Percentiles rank a stretch among this genome's conserved stretches.
phyloP scores from a whole-genome alignment of 2,329 filamentous ascomycete species.

The Sarocladium strictum region DNA sequence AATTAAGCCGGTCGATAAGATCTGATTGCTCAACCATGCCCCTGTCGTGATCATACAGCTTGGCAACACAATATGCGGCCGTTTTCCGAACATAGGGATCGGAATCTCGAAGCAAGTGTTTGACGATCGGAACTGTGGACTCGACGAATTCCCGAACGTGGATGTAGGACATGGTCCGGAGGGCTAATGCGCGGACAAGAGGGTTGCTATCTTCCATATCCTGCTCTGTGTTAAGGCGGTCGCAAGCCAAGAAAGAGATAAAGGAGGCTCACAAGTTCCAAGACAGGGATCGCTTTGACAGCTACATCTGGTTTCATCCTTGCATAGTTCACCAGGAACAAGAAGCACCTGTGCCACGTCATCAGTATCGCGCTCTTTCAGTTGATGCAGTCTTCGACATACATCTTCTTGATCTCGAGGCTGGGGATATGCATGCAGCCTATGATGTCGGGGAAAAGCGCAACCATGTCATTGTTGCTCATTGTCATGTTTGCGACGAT shows the following conservation, averaged over 20 bases:
- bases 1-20: conserved; percentile 85
- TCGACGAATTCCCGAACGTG: conserved; percentile 95
- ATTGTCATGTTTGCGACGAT: conserved; percentile 99
- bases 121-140: conserved; percentile 78
- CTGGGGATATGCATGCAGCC: conserved; percentile 91
- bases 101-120: conserved; percentile 72
- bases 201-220: conserved; percentile 94
- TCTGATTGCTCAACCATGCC: conserved; percentile 85
- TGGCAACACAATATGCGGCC: conserved; percentile 91
- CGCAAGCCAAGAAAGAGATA: not conserved
- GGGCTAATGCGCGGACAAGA: conserved; percentile 81
- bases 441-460: conserved; percentile 91
- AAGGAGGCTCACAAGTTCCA: conserved; percentile 60
- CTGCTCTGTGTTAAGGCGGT: conserved; percentile 34
- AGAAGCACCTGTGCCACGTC: conserved; percentile 72
- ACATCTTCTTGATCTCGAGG: conserved; percentile 99
- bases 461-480: conserved; percentile 99
- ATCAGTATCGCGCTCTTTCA: conserved; percentile 10
- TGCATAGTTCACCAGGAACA: conserved; percentile 96
- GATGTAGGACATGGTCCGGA: conserved; percentile 95
- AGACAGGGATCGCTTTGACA: conserved; percentile 81
- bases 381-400: conserved; percentile 23
- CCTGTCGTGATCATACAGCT: conserved; percentile 94
- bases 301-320: conserved; percentile 91
- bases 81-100: conserved; percentile 98